Base-by-base conservation (phyloP, 129 eudicot species). In the Centella asiatica region DNA sequence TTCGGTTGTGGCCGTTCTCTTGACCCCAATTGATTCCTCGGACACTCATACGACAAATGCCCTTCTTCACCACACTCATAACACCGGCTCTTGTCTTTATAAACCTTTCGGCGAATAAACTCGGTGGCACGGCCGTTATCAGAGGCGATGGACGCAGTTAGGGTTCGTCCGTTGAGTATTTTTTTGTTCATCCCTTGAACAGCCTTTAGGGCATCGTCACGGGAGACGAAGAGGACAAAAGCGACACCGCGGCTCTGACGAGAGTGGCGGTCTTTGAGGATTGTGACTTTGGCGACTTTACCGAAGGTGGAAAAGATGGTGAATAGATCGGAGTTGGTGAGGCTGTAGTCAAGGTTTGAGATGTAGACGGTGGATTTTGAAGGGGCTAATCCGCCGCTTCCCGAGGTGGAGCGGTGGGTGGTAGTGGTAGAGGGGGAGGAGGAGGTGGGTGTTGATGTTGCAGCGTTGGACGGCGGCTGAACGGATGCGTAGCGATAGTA, bases 231-330 rank as follows among this genome's bases (percentile, higher is more conserved):
- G 32, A 92, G 83, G 57, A 92, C 55, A 37, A 90, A 90, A 6
- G 95, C 97, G 19, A 92, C 96, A n/a, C 96, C 99, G 10, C 81
- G 84, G 78, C 99, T 92, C 64, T 51, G 81, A 26, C 99, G 94
- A 3, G 88, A 79, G n/a, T 37, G 62, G 25, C 84, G 74, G 67
- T 92, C 86, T 58, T 85, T 87, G 51, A 87, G 75, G 44, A 92
- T 76, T 3, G 99, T 92, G 58, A 87, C 99, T 37, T 89, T 89
- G 10, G 95, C 99, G 37, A 92, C 90, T 32, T 92, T 92, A 6
- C 99, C 96, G 70, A 92, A 92, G 58, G 95, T 82, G 77, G 99
- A 92, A 80, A 92, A 87, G 73, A 92, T 80, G 19, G 99, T 87
- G 69, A 74, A 78, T 51, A 92, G 81, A 58, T 92, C 98, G 47